phyloP scores from a whole-genome alignment of 495 filamentous ascomycete genomes.

The Lophiotrema nucula region DNA sequence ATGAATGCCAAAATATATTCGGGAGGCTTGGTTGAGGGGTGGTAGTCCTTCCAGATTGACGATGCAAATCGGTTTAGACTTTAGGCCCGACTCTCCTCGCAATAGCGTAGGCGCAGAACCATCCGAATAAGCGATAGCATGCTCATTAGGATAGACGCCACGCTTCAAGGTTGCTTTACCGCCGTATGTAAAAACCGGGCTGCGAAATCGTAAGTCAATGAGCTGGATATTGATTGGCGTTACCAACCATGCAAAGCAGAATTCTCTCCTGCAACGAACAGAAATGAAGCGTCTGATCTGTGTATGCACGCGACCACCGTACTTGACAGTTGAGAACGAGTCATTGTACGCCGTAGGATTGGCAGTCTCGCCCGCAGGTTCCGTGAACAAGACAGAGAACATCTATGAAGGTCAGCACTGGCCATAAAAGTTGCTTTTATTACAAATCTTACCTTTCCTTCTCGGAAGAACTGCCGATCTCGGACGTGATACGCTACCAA shows the following conservation, averaged over 20 bases:
- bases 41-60: background rate
- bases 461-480: no score
- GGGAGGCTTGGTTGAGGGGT: background rate
- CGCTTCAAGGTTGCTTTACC: background rate
- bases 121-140: background rate
- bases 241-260: conserved; percentile 1
- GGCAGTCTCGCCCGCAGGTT: background rate
- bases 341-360: background rate
- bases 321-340: background rate
- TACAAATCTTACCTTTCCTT: no score
- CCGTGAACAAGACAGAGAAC: background rate
- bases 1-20: conserved; percentile 8
- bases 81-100: background rate
- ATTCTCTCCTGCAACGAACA: background rate
- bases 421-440: no score
- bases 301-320: background rate
- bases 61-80: background rate
- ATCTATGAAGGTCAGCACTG: no score
- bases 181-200: conserved; percentile 1
- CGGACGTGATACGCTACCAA: no score
- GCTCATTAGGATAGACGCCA: conserved; percentile 1
- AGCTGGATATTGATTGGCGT: background rate
- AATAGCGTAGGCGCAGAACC: background rate
- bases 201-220: no score
- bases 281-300: background rate